Evolutionary conservation across 441 rosid species (phyloP), one percentile per base, ranked within the genome.

Genomic region (Kokia cookei): DNA sequence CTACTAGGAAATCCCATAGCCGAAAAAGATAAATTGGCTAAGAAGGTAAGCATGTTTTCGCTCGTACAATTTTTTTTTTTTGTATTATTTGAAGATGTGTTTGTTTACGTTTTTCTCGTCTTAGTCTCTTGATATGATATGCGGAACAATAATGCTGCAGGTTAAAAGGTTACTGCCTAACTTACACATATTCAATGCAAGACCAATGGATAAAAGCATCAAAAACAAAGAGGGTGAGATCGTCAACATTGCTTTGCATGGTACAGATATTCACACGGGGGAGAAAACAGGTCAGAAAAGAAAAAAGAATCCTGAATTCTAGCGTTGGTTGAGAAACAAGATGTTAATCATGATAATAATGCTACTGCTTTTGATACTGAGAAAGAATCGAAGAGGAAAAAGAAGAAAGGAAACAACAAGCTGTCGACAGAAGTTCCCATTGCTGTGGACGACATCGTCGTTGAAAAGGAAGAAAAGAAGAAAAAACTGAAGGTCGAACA

Each of bases 1-100:
- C 78, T 94, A 75, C 90, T 77, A 75, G 97, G 99, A 74, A 94
- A 94, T 80, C 97, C 92, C 0, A 67, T 94, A 74, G 85, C 90
- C 35, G 91, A 89, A 37, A 85, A 81, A 4, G 94, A 88, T 43
- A 93, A 90, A 80, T 78, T 87, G 61, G 78, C 78, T 37, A 91
- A 88, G 78, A 91, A 94, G 94, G 98, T 91, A 48, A 50, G 40
- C 35, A 8, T 26, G n/a, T 42, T 37, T 70, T 2, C 27, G 10
- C 0, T 6, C 11, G 17, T 69, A 55, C 13, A 32, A 11, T 10
- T 1, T 48, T 17, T 40, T 57, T 54, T 63, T 40, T 15, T n/a
- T 66, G 13, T 14, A 0, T 4, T 3, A 27, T 67, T 15, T 67
- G 77, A 89, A 91, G 91, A 97, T 89, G 27, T 13, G 14, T 45